Evolutionary conservation across 805 yeast species (phyloP).

Genomic region (Yarrowia sp.): DNA sequence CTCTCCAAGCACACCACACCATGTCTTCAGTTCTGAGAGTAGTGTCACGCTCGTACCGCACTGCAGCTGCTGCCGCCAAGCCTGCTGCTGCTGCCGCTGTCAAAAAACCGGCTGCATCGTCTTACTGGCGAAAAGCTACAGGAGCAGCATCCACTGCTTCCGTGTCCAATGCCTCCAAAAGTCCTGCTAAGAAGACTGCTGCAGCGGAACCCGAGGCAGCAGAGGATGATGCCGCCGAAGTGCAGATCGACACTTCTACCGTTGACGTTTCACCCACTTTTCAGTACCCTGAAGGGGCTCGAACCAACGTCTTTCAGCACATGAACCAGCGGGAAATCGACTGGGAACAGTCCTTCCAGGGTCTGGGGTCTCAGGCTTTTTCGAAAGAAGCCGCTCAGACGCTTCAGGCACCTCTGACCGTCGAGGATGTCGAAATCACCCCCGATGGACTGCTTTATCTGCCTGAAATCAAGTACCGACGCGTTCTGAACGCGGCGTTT

Average conservation of each 20-base stretch:
- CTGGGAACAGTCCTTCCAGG: conserved; percentile 87
- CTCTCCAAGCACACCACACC: background rate
- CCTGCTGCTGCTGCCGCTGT: background rate
- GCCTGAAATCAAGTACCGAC: conserved; percentile 93
- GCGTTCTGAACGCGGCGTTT: conserved; percentile 83
- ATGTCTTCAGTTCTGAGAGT: background rate
- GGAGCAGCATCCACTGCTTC: conserved; percentile 5
- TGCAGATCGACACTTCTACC: background rate
- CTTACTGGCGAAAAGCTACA: conserved; percentile 19
- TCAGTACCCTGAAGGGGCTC: background rate
- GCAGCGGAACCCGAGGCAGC: background rate
- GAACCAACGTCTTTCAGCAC: background rate
- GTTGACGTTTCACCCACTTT: background rate
- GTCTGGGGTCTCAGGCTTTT: conserved; percentile 80
- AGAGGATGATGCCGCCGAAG: background rate
- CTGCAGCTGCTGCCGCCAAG: conserved; percentile 4
- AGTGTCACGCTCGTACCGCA: background rate
- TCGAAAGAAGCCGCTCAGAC: conserved; percentile 55
- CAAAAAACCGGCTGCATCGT: background rate
- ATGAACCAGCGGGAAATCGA: conserved; percentile 40
- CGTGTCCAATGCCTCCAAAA: conserved; percentile 2
- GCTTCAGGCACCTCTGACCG: conserved; percentile 60
- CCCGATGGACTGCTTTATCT: conserved; percentile 91
- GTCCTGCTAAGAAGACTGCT: background rate
- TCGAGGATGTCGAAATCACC: conserved; percentile 82